Conservation (phyloP, 2,329 filamentous ascomycete species). For the Leptographium galeiforme region DNA sequence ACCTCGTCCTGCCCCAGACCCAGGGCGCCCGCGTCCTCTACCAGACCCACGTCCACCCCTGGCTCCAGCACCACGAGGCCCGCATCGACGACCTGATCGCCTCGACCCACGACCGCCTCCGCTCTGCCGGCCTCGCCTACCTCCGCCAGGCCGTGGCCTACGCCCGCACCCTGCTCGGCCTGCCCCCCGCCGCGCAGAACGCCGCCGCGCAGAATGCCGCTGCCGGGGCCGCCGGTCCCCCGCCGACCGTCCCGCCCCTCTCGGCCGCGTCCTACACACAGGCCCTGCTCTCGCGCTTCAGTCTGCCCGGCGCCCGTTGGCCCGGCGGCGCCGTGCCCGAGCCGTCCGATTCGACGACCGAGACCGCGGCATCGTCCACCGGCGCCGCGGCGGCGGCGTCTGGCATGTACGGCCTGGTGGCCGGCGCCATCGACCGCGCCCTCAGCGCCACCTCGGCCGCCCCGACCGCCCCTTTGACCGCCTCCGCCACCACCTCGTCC, state of each 20-base stretch:
- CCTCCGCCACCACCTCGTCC: constrained; percentile 61
- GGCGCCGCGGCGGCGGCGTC: constrained; percentile 11
- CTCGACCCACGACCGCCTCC: constrained; percentile 63
- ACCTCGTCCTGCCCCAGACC: constrained; percentile 94
- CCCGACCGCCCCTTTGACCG: constrained; percentile 35
- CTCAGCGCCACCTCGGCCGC: constrained; percentile 3
- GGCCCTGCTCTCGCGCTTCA: constrained; percentile 72
- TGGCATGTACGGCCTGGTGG: constrained; percentile 69
- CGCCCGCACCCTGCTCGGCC: constrained; percentile 45
- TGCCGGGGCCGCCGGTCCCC: constrained; percentile 17
- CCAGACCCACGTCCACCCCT: constrained; percentile 73
- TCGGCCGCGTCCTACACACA: constrained; percentile 56
- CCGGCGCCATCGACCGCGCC: constrained; percentile 55
- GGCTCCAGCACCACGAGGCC: constrained; percentile 71
- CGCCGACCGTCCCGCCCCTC: constrained; percentile 15
- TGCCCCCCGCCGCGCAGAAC: constrained; percentile 45
- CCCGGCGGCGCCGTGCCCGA: constrained; percentile 19
- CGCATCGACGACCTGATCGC: constrained; percentile 87
- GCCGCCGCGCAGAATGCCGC: constrained; percentile 20
- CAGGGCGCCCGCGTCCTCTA: constrained; percentile 84
- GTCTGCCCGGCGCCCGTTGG: constrained; percentile 57
- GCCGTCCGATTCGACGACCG: background rate
- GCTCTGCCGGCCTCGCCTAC: constrained; percentile 60
- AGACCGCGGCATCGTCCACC: background rate
- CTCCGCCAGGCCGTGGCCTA: constrained; percentile 47